Evolutionary conservation across 1,139 yeast species (phyloP).

Genomic region (Debaryomyces nepalensis): DNA sequence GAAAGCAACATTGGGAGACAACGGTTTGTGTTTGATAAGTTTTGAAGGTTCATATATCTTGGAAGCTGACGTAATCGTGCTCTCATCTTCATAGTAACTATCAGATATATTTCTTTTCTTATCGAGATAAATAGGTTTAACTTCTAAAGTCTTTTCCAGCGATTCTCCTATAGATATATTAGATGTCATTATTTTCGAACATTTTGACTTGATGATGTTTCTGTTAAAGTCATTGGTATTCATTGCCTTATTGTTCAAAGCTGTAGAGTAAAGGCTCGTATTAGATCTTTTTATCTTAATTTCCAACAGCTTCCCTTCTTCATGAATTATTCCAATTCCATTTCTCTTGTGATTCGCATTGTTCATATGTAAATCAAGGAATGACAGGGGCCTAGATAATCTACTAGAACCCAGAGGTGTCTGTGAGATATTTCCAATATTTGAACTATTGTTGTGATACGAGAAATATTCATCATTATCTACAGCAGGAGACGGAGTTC

Average conservation of each 20-base stretch:
- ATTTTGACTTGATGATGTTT: constrained; percentile 30
- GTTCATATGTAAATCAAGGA: constrained; percentile 38
- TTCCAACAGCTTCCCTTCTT: constrained; percentile 21
- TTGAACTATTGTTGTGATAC: constrained; percentile 19
- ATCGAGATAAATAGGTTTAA: constrained; percentile 11
- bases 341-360: constrained; percentile 8
- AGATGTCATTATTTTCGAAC: constrained; percentile 34
- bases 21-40: constrained; percentile 25
- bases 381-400: constrained; percentile 44
- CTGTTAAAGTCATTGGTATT: constrained; percentile 30
- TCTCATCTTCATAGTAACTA: constrained; percentile 4
- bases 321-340: constrained; percentile 13
- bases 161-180: constrained; percentile 4
- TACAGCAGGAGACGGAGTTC: constrained; percentile 53
- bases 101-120: constrained; percentile 3
- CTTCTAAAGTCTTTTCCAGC: constrained; percentile 14
- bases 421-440: constrained; percentile 14
- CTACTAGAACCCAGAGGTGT: constrained; percentile 17
- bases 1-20: constrained; percentile 52
- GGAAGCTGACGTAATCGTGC: constrained; percentile 9
- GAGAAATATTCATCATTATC: constrained; percentile 52
- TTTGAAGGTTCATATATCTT: constrained; percentile 8
- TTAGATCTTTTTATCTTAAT: constrained; percentile 30
- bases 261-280: constrained; percentile 31
- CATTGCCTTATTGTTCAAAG: constrained; percentile 23